Percentiles rank a stretch among this genome's conserved stretches.
phyloP scores from a whole-genome alignment of 148 eudicot species.

The Chenopodium album region DNA sequence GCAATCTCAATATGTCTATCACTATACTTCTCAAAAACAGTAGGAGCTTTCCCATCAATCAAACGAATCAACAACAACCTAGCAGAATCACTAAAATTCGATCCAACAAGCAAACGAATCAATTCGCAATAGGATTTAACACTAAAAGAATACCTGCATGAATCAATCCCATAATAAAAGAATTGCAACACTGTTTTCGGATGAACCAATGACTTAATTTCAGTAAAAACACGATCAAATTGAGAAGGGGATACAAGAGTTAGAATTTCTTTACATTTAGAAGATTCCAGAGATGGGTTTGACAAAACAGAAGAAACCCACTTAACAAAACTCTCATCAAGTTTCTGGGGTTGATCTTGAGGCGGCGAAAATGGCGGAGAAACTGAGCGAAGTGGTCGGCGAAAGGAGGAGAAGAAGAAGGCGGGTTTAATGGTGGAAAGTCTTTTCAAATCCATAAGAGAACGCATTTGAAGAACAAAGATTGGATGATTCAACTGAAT shows the following conservation, averaged over 20 bases:
- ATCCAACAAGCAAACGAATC: conserved; percentile 62
- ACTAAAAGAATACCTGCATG: conserved; percentile 51
- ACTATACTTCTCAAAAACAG: conserved; percentile 30
- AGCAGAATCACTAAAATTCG: conserved; percentile 51
- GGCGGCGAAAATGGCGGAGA: conserved; percentile 17
- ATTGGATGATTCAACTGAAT: not conserved
- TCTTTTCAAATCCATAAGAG: conserved; percentile 48
- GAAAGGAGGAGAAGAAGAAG: conserved; percentile 28
- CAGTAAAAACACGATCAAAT: conserved; percentile 56
- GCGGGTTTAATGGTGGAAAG: conserved; percentile 24
- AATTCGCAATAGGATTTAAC: conserved; percentile 69
- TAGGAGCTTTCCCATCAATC: conserved; percentile 59
- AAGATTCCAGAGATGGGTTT: conserved; percentile 48
- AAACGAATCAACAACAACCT: conserved; percentile 64
- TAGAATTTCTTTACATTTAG: conserved; percentile 58
- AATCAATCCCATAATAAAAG: conserved; percentile 49
- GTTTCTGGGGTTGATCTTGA: conserved; percentile 18
- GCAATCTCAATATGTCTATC: conserved; percentile 68
- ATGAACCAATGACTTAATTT: conserved; percentile 40
- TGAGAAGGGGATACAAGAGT: conserved; percentile 46
- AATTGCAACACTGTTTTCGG: conserved; percentile 57
- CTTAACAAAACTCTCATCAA: conserved; percentile 41
- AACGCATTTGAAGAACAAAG: conserved; percentile 22
- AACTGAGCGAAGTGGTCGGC: conserved; percentile 26
- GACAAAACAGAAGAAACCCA: conserved; percentile 59